phyloP scores from a whole-genome alignment of 1,139 yeast genomes.

The Debaryomycetaceae sp. region DNA sequence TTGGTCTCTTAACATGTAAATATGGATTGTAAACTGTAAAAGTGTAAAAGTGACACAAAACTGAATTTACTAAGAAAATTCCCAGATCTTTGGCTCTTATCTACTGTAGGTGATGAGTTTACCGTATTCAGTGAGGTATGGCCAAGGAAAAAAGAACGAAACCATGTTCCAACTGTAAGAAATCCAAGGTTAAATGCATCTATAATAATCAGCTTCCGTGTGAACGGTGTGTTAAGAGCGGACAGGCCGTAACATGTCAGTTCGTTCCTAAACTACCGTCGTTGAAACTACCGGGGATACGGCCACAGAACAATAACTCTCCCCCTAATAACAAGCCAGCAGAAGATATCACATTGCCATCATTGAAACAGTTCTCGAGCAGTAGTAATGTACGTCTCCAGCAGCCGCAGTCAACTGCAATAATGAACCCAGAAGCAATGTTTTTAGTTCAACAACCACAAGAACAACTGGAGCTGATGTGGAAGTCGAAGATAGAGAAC shows the following conservation, averaged over 20 bases:
- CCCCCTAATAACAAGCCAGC: slow-evolving; percentile 2
- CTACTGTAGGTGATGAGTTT: background rate
- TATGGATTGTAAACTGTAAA: background rate
- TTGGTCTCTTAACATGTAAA: background rate
- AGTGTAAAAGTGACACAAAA: background rate
- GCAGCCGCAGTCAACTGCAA: slow-evolving; percentile 1
- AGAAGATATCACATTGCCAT: slow-evolving; percentile 14
- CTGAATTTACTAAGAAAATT: background rate
- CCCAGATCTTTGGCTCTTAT: background rate
- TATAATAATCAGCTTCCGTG: slow-evolving; percentile 51
- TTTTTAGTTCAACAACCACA: background rate
- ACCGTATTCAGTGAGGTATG: slow-evolving; percentile 17
- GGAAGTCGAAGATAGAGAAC: slow-evolving; percentile 45
- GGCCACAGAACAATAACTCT: slow-evolving; percentile 6
- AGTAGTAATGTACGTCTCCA: slow-evolving; percentile 1
- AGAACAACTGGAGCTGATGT: slow-evolving; percentile 16
- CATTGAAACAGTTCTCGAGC: slow-evolving; percentile 10
- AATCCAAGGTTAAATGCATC: slow-evolving; percentile 62
- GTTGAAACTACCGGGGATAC: slow-evolving; percentile 32
- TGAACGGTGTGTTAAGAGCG: slow-evolving; percentile 52
- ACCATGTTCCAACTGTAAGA: slow-evolving; percentile 64
- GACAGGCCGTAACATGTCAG: slow-evolving; percentile 47
- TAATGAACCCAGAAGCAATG: slow-evolving; percentile 3
- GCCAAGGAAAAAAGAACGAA: slow-evolving; percentile 47
- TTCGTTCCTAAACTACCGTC: slow-evolving; percentile 56